Conservation (phyloP, 768 basidiomycete species). For the Suillus plorans region DNA sequence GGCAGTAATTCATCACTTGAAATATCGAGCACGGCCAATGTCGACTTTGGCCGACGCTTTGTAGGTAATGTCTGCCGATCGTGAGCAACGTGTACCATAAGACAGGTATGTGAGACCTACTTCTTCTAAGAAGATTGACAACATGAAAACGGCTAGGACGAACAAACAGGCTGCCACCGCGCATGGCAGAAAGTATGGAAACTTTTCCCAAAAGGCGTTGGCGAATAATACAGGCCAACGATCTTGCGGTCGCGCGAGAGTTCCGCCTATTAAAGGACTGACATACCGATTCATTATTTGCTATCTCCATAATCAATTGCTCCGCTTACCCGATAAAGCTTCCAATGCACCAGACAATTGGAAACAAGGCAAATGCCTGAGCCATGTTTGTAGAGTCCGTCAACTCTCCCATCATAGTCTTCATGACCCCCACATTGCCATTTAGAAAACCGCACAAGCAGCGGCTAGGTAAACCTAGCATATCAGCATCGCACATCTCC, state of each 20-base stretch:
- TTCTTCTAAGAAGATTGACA: slow-evolving; percentile 29
- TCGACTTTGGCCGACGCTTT: background rate
- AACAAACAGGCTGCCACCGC: slow-evolving; percentile 20
- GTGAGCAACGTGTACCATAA: background rate
- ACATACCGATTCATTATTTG: slow-evolving; percentile 30
- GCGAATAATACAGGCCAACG: slow-evolving; percentile 51
- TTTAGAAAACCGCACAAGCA: slow-evolving; percentile 36
- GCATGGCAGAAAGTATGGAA: slow-evolving; percentile 39
- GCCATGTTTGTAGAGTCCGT: slow-evolving; percentile 41
- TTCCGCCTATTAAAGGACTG: slow-evolving; percentile 61
- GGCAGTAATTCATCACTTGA: background rate
- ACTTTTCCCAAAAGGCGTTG: slow-evolving; percentile 35
- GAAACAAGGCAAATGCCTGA: slow-evolving; percentile 32
- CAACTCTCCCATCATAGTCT: slow-evolving; percentile 66
- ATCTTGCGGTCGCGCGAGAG: slow-evolving; percentile 53
- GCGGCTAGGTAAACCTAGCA: slow-evolving; percentile 20
- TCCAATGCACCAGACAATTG: slow-evolving; percentile 28
- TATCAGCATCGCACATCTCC: background rate
- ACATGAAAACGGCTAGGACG: slow-evolving; percentile 15
- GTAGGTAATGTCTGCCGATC: background rate
- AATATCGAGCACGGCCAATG: background rate
- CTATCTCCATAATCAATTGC: background rate
- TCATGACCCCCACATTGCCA: slow-evolving; percentile 57
- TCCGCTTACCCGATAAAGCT: slow-evolving; percentile 34
- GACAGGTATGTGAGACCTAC: slow-evolving; percentile 16